Evolutionary conservation across 352 stramenopile genomes (phyloP).

Genomic region (Globisporangium lucens): DNA sequence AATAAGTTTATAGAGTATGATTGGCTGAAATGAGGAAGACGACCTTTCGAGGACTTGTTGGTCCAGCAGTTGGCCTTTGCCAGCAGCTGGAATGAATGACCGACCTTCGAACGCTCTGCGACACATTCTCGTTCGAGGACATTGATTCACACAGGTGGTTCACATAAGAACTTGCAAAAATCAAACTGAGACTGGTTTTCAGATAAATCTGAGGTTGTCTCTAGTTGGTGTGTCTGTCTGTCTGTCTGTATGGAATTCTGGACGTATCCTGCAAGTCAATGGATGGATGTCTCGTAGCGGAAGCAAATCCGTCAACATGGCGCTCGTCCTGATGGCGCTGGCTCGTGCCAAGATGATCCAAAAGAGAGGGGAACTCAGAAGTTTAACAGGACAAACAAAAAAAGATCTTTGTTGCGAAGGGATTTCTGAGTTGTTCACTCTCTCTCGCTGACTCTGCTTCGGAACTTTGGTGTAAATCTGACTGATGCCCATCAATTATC

Average conservation of each 20-base stretch:
- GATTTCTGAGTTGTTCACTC: background rate
- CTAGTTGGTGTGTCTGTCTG: too few species aligned
- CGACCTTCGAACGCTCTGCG: background rate
- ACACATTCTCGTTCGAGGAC: background rate
- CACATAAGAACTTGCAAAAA: too few species aligned
- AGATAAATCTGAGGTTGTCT: too few species aligned
- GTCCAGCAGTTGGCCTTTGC: background rate
- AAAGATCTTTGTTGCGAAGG: too few species aligned
- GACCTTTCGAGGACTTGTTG: background rate
- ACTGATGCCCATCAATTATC: background rate
- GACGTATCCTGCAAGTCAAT: background rate
- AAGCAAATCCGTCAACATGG: background rate
- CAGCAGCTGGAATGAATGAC: background rate
- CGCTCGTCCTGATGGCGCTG: background rate
- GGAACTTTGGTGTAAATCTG: too few species aligned
- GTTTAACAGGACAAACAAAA: too few species aligned
- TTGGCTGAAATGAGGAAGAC: constrained; percentile 6
- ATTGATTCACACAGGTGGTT: too few species aligned
- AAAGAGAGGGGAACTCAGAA: too few species aligned
- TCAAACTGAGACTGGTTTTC: too few species aligned
- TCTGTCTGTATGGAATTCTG: background rate
- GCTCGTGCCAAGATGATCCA: too few species aligned
- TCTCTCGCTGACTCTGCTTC: too few species aligned
- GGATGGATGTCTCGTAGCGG: background rate
- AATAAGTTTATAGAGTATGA: background rate